phyloP scores from a whole-genome alignment of 2,329 filamentous ascomycete genomes.

The Penicillium sp. region DNA sequence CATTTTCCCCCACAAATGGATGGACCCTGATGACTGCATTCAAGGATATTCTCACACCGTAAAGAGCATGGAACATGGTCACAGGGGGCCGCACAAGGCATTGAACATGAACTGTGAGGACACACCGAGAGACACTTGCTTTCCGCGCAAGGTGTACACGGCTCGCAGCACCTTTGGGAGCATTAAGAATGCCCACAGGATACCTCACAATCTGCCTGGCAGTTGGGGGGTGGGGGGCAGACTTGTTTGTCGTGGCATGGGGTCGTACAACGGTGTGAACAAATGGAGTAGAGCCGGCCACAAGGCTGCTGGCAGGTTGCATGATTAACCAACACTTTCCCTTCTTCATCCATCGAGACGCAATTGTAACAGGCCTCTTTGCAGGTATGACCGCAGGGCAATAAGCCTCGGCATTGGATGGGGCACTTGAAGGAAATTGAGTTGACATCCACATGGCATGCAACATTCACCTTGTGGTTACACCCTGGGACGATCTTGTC shows the following conservation, averaged over 20 bases:
- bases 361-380: conserved; percentile 54
- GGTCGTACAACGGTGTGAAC: conserved; percentile 56
- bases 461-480: conserved; percentile 53
- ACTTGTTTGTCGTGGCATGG: conserved; percentile 53
- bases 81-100: conserved; percentile 69
- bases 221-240: conserved; percentile 38
- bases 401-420: conserved; percentile 47
- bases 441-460: conserved; percentile 54
- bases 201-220: conserved; percentile 53
- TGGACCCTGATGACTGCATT: conserved; percentile 66
- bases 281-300: conserved; percentile 55
- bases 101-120: conserved; percentile 52
- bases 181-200: conserved; percentile 61
- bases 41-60: conserved; percentile 57
- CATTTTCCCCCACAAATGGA: conserved; percentile 67
- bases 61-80: conserved; percentile 65
- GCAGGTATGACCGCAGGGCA: conserved; percentile 64
- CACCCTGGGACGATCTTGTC: conserved; percentile 57
- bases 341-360: conserved; percentile 31
- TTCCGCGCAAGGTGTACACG: conserved; percentile 64
- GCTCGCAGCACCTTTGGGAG: conserved; percentile 57
- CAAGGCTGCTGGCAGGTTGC: conserved; percentile 48
- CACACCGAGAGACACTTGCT: conserved; percentile 57
- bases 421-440: conserved; percentile 50
- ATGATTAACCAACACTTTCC: conserved; percentile 42